Evolutionary conservation across 257 asterid genomes (phyloP), one percentile per base, ranked within the genome.

Genomic region (Solanum boliviense): DNA sequence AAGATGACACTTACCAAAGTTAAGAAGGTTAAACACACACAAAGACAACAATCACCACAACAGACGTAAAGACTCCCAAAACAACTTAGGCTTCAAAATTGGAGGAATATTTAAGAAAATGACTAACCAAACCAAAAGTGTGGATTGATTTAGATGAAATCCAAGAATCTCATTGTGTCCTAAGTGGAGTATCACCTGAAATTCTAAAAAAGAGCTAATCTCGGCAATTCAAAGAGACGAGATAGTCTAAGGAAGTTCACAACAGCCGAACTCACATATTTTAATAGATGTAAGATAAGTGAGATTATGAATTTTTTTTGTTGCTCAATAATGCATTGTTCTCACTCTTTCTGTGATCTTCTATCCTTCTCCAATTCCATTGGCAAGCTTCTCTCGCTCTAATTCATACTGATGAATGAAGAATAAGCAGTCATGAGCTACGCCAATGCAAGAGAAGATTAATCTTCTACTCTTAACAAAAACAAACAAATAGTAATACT

Each of bases 361-460:
- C 99, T 97, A 89, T 97, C 99, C 93, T 93, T 98, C 90, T 97
- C 99, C 84, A 97, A 84, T 91, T 94, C 98, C 90, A 93, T 89
- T 89, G 18, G 98, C 96, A 41, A 96, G 98, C 92, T 95, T 96
- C 89, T 95, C 98, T 23, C 92, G 89, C 91, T 96, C 98, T 91
- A 95, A 79, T 91, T 96, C 98, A 46, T 93, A 93, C 98, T 97
- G 93, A 94, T 41, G 60, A 86, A 86, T 21, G 52, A 65, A 84
- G 44, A 88, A 84, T 56, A 60, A 87, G 88, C 73, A 88, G 87
- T 16, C 89, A 44, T 25, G 39, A 67, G 27, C 44, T 16, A 44
- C 9, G 3, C 4, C 84, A 35, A 70, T 36, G 9, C 9, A 23
- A 32, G 34, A 32, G 21, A 88, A 25, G 20, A 35, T 15, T 36